phyloP scores from a whole-genome alignment of 83 land plant genomes.

The Larix sibirica region DNA sequence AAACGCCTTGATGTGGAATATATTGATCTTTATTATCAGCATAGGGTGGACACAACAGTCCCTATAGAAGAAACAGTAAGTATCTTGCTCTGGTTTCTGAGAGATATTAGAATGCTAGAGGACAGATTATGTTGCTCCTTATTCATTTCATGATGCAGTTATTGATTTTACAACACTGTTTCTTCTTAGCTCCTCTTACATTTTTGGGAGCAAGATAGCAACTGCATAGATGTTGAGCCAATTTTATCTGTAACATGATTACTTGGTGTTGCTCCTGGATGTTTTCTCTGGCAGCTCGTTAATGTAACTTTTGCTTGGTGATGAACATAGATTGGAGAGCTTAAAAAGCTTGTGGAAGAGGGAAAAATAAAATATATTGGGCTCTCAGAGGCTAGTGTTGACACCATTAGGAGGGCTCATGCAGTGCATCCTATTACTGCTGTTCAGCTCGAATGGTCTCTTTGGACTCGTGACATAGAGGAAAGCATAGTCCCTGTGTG shows the following conservation, averaged over 20 bases:
- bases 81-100: not conserved
- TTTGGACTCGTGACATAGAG: slow-evolving; percentile 60
- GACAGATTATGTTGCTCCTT: not conserved
- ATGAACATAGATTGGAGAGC: slow-evolving; percentile 31
- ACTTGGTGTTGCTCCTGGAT: not conserved
- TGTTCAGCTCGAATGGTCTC: slow-evolving; percentile 61
- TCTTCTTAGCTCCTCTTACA: not conserved
- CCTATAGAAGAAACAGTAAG: slow-evolving; percentile 68
- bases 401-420: slow-evolving; percentile 52
- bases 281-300: not conserved
- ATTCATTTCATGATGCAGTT: not conserved
- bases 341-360: slow-evolving; percentile 53
- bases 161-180: not conserved
- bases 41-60: slow-evolving; percentile 52
- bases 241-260: not conserved
- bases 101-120: not conserved
- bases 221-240: not conserved
- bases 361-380: slow-evolving; percentile 58
- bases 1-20: slow-evolving; percentile 62
- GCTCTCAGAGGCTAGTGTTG: slow-evolving; percentile 55
- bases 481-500: slow-evolving; percentile 51
- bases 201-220: not conserved
- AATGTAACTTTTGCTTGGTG: not conserved
- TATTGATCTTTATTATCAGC: slow-evolving; percentile 68
- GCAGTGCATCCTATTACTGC: slow-evolving; percentile 68